Evolutionary conservation across 768 basidiomycete species (phyloP), one percentile per base, ranked within the genome.

Genomic region (Russula earlei): DNA sequence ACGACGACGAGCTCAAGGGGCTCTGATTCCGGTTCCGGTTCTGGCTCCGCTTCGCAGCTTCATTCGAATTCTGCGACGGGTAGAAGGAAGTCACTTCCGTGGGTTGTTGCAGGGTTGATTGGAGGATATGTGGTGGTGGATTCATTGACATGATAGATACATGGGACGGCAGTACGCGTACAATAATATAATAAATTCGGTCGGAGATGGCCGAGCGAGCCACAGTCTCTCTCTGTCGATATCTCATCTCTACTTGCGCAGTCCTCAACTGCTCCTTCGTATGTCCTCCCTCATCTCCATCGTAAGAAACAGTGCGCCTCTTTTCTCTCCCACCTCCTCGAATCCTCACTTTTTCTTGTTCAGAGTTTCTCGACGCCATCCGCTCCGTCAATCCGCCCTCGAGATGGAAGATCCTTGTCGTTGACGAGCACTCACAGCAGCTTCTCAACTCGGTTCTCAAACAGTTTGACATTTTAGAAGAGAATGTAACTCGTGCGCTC

Each of bases 381-480:
- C 79, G 87, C 68, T 88, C 89, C 43, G 90, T 91, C 45, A 82
- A 86, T 66, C 90, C 94, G 2, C 83, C 86, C 19, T 82, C 81
- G 55, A 75, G 82, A 78, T 99, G 96, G 96, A 99, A 99, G 80
- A 87, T 96, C 63, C 81, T 98, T 42, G 92, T 99, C 56, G 88
- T 98, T 51, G 96, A 99, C 69, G 91, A 93, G 62, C 81, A 90
- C 71, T 85, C 93, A 24, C 85, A 93, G 70, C 82, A 78, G 67
- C 72, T 98, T 52, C 70, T 99, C 44, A 80, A 84, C 58, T 81
- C 87, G 9, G 91, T 94, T 4, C 77, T 97, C 63, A 92, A 91
- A 71, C 85, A 91, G 67, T 92, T 89, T 64, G 95, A 99, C 68
- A 88, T 98, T 54, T 71, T 98, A 54, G 85, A 92, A 69, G 91